Conservation (phyloP, 352 stramenopile species). For the Phytophthora brassicae region DNA sequence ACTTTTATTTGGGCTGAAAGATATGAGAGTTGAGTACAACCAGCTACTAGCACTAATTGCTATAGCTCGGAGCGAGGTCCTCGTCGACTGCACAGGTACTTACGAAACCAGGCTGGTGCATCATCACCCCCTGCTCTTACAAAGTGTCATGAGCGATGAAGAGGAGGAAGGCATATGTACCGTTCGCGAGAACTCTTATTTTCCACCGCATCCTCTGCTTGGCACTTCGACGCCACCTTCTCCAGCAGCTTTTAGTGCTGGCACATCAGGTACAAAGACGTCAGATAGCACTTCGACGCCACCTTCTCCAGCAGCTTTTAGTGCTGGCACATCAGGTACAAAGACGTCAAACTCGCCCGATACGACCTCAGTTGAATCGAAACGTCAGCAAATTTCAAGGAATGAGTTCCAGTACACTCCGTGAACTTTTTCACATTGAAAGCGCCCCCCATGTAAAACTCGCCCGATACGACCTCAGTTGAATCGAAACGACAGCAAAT, state of each 20-base stretch:
- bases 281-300: neutral
- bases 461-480: too few species aligned
- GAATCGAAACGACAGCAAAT: conserved; percentile 30
- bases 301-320: neutral
- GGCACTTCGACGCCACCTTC: neutral
- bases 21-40: conserved; percentile 43
- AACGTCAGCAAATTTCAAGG: conserved; percentile 35
- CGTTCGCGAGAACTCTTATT: conserved; percentile 3
- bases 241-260: neutral
- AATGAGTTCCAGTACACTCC: conserved; percentile 32
- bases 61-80: conserved; percentile 29
- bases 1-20: conserved; percentile 46
- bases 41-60: conserved; percentile 42
- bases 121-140: conserved; percentile 17
- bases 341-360: neutral
- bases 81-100: neutral
- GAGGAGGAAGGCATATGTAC: neutral
- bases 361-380: conserved; percentile 16
- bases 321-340: neutral
- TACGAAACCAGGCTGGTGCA: conserved; percentile 4
- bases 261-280: neutral
- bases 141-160: conserved; percentile 14
- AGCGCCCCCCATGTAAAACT: too few species aligned
- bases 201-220: conserved; percentile 1
- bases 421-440: conserved; percentile 31